These are phyloP conservation scores for Apiospora koreana DNA, from an alignment of 2,329 filamentous ascomycete genomes.

Conservation along the genomic window DNA sequence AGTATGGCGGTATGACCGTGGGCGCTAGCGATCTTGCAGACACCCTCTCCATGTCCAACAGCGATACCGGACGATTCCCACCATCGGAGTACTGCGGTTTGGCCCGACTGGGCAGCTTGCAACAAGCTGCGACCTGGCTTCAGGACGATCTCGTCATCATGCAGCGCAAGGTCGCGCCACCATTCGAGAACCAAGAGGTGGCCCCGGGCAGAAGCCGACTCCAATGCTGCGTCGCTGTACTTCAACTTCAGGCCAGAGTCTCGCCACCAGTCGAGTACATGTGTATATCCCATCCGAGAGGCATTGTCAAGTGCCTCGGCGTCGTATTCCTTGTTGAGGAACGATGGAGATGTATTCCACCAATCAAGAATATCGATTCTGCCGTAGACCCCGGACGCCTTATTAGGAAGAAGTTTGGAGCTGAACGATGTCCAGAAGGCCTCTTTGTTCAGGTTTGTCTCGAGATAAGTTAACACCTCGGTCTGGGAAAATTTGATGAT, in stretches of 20 bases:
- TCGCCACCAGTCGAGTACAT: conserved; percentile 90
- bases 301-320: conserved; percentile 84
- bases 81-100: conserved; percentile 77
- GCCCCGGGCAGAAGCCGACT: conserved; percentile 82
- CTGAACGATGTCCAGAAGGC: conserved; percentile 82
- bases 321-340: conserved; percentile 84
- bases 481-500: conserved; percentile 90
- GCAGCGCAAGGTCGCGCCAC: conserved; percentile 76
- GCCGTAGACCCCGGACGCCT: conserved; percentile 84
- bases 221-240: conserved; percentile 84
- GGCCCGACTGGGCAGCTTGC: conserved; percentile 81
- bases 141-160: conserved; percentile 60
- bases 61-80: conserved; percentile 84
- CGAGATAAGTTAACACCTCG: conserved; percentile 73
- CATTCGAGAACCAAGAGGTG: conserved; percentile 87
- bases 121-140: conserved; percentile 85
- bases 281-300: conserved; percentile 80
- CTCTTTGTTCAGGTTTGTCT: conserved; percentile 59
- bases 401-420: conserved; percentile 81
- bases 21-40: conserved; percentile 81
- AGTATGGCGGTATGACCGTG: conserved; percentile 84
- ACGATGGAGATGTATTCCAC: conserved; percentile 83
- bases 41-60: conserved; percentile 76
- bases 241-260: conserved; percentile 75
- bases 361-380: conserved; percentile 84